Base-by-base conservation (phyloP, 1,284 basidiomycete genomes). In the Trametes pubescens region DNA sequence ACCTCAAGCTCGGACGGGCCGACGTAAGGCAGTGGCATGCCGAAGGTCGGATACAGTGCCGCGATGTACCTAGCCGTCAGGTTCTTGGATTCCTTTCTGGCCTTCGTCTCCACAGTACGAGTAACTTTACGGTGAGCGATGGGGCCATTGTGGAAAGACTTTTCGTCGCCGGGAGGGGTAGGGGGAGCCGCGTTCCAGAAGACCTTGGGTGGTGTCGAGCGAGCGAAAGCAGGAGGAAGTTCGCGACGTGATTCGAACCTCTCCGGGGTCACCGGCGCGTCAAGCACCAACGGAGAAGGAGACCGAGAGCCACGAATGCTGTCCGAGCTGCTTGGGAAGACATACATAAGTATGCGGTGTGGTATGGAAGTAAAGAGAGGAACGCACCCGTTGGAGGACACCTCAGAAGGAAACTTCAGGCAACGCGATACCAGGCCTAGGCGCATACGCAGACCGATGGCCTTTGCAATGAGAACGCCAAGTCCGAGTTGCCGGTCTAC, bases 401-500 rank as follows among this genome's bases (percentile, higher is more conserved):
- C n/a, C 51, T 34, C 29, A n/a, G 14, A 24, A 11, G 40, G 7
- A 10, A 48, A 16, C 43, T 46, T 43, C 24, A 53, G 24, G 1
- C 26, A 22, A 34, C 43, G 55, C 10, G 53, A 51, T 1, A 57
- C 7, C 9, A 51, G 35, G n/a, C 59, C 24, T 34, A 64, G 55
- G 5, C 22, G 51, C 10, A 37, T 18, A 35, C 54, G 51, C 2
- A 58, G 26, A 24, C 61, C 59, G 29, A 63, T 24, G 9, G 52
- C 57, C 29, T 22, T 52, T 2, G 62, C 59, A 40, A 66, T 46
- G 48, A 64, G 38, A 8, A 59, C 2, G 8, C 58, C 58, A 4
- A 59, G 38, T n/a, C 65, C 65, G 49, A 55, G 58, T 21, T 44
- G 32, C 22, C 51, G 47, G n/a, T 59, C 53, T 6, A 37, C 32